Evolutionary conservation across 768 basidiomycete species (phyloP), one percentile per base, ranked within the genome.

Genomic region (Austroboletus festivus): DNA sequence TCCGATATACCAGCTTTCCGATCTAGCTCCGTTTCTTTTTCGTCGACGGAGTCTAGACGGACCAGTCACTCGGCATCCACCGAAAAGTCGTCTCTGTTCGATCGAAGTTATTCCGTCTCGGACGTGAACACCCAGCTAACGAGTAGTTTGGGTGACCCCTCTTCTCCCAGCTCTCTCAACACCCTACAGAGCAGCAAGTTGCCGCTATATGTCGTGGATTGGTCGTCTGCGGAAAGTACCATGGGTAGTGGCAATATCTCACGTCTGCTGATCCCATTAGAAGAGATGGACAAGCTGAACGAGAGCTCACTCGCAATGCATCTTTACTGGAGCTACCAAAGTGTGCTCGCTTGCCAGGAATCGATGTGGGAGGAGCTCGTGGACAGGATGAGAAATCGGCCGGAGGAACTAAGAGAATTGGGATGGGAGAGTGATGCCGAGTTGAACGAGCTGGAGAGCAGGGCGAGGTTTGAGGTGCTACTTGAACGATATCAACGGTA

Each of bases 361-460:
- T 78, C 83, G 23, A 85, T 87, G 83, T 87, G 85, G 84, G 85
- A 86, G 52, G 83, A 85, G 46, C 71, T 87, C 42, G 76, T 77
- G 54, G 78, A 82, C 52, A 75, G 79, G 51, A 73, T 83, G 63
- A 71, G 80, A 43, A 83, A 84, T 55, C 70, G 75, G 46, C 75
- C 72, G 39, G 71, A 73, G 6, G 76, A 80, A 49, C 65, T 86
- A 22, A 62, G 68, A 46, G 75, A 73, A 15, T 74, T 80, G 58
- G 85, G 85, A n/a, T 87, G 85, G 85, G 82, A 85, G 26, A 81
- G 77, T 52, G 82, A 84, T 49, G 76, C 79, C 44, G 81, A 85
- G 54, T 64, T 83, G 39, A 78, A 74, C 55, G 78, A 80, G 51
- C 59, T 80, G 42, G 74, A 82, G 50, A 77, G 67, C 50, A 71